Percentiles rank a stretch among this genome's conserved stretches.
Evolutionary conservation across 225 moss, liverwort and hornwort species (phyloP).

Genomic region (Takakia lepidozioides): DNA sequence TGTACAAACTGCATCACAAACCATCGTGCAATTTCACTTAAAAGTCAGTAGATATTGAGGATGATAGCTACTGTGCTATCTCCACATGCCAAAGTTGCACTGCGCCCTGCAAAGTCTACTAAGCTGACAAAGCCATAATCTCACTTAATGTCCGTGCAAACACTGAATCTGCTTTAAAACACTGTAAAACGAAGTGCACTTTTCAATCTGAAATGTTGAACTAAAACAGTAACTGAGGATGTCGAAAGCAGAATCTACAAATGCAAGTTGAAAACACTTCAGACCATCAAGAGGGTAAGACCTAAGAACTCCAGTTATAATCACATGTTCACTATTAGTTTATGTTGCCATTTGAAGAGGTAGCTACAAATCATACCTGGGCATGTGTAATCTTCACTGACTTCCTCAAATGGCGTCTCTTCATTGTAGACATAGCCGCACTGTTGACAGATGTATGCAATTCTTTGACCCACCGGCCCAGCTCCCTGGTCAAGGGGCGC

Average conservation of each 20-base stretch:
- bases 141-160: too few species aligned
- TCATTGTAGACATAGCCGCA: conserved; percentile 61
- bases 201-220: neutral
- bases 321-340: too few species aligned
- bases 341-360: too few species aligned
- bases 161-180: too few species aligned
- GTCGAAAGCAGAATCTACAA: neutral
- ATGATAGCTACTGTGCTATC: too few species aligned
- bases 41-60: neutral
- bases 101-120: too few species aligned
- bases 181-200: too few species aligned
- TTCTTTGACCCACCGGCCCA: conserved; percentile 26
- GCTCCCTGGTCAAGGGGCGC: conserved; percentile 46
- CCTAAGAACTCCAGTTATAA: neutral
- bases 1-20: conserved; percentile 22
- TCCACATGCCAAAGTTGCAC: too few species aligned
- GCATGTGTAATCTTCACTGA: conserved; percentile 24
- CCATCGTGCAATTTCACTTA: neutral
- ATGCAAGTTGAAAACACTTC: neutral
- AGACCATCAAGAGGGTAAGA: neutral
- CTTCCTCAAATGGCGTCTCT: conserved; percentile 41
- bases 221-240: neutral
- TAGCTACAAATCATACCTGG: conserved; percentile 14
- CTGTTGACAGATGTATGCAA: conserved; percentile 57
- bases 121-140: too few species aligned